These are phyloP conservation scores for Vitis vinifera DNA, from an alignment of 164 flowering plant species.

Conservation along the genomic window ASM3070453v1 NC_081813.1:19108501-19109000, in stretches of 20 bases:
- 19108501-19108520: slow-evolving; percentile 38
- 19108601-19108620: neutral
- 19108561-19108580: neutral
- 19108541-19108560: neutral
- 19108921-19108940: neutral
- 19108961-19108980: neutral
- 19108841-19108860: too few relatives aligned
- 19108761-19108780: too few relatives aligned
- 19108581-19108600: neutral
- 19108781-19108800: too few relatives aligned
- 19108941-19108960: neutral
- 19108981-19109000: neutral
- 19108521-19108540: neutral
- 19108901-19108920: neutral
- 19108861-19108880: too few relatives aligned
- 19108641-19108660: too few relatives aligned
- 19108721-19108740: too few relatives aligned
- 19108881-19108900: neutral
- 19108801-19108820: too few relatives aligned
- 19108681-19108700: too few relatives aligned
- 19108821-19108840: too few relatives aligned
- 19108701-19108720: too few relatives aligned
- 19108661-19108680: too few relatives aligned
- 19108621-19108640: neutral
- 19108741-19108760: too few relatives aligned